These are phyloP conservation scores for Candida sphagnicola DNA, from an alignment of 805 yeast species.

Conservation along the genomic window DNA sequence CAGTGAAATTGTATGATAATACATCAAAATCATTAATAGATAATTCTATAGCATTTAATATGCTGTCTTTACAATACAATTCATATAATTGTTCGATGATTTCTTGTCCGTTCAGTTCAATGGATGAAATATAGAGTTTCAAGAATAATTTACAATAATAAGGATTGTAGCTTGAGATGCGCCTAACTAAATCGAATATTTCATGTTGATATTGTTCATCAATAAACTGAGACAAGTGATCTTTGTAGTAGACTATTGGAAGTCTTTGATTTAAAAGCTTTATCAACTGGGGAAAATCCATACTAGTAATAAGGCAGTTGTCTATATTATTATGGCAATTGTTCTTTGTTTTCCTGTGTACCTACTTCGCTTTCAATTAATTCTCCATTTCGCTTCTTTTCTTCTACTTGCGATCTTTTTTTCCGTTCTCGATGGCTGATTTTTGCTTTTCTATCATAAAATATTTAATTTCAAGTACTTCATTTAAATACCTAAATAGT, in stretches of 20 bases:
- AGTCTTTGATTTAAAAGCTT: slow-evolving; percentile 1
- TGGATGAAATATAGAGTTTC: slow-evolving; percentile 32
- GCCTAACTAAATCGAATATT: slow-evolving; percentile 2
- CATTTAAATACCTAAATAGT: too few species aligned
- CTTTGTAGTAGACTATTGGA: not conserved
- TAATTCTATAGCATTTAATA: slow-evolving; percentile 29
- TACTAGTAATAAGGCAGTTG: not conserved
- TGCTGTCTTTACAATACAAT: slow-evolving; percentile 24
- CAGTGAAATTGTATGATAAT: not conserved
- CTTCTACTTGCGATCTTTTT: too few species aligned
- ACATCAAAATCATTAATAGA: slow-evolving; percentile 5
- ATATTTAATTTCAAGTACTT: too few species aligned
- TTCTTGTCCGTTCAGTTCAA: slow-evolving; percentile 29
- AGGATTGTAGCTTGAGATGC: slow-evolving; percentile 31
- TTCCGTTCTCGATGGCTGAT: too few species aligned
- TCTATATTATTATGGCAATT: too few species aligned
- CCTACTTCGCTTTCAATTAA: too few species aligned
- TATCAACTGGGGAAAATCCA: not conserved
- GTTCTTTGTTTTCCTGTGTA: too few species aligned
- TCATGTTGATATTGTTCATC: not conserved
- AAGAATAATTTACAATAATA: slow-evolving; percentile 48
- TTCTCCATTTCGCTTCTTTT: too few species aligned
- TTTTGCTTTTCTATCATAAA: too few species aligned
- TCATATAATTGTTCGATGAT: slow-evolving; percentile 43
- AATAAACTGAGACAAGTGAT: not conserved